A percentile compares a stretch with the other conserved stretches of the same genome.
Evolutionary conservation across 768 basidiomycete genomes (phyloP).

Genomic region (Rhizopogon sp.): DNA sequence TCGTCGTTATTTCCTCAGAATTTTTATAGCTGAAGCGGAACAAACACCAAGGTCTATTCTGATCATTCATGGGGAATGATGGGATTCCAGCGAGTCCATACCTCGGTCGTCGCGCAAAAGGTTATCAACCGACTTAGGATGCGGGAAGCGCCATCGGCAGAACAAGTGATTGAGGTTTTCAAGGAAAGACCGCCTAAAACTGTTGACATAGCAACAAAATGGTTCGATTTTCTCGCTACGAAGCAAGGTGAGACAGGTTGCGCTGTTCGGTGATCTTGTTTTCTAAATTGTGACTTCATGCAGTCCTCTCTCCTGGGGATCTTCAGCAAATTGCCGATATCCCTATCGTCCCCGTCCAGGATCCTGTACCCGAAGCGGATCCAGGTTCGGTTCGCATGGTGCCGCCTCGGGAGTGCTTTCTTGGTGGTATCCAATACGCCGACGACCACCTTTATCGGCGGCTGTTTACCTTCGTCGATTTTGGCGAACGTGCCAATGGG

Average conservation of each 20-base stretch:
- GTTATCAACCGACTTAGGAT: conserved; percentile 57
- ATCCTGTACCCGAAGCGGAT: conserved; percentile 7
- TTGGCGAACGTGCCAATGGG: conserved; percentile 66
- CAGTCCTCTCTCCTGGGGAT: conserved; percentile 53
- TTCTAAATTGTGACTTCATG: neutral
- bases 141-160: conserved; percentile 55
- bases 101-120: conserved; percentile 40
- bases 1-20: neutral
- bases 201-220: conserved; percentile 42
- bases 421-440: conserved; percentile 26
- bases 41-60: conserved; percentile 51
- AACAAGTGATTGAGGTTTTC: conserved; percentile 50
- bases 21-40: neutral
- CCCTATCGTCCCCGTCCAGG: conserved; percentile 57
- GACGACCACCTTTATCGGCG: conserved; percentile 61
- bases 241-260: conserved; percentile 36
- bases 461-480: conserved; percentile 81
- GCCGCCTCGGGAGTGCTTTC: conserved; percentile 60
- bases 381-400: conserved; percentile 29
- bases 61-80: conserved; percentile 58
- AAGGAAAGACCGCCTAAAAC: conserved; percentile 46
- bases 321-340: conserved; percentile 47
- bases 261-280: neutral
- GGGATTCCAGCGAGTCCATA: conserved; percentile 63
- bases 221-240: conserved; percentile 62